A percentile compares a stretch with the other conserved stretches of the same genome.
phyloP scores from a whole-genome alignment of 2,329 filamentous ascomycete species.

The Paecilomyces formosus region DNA sequence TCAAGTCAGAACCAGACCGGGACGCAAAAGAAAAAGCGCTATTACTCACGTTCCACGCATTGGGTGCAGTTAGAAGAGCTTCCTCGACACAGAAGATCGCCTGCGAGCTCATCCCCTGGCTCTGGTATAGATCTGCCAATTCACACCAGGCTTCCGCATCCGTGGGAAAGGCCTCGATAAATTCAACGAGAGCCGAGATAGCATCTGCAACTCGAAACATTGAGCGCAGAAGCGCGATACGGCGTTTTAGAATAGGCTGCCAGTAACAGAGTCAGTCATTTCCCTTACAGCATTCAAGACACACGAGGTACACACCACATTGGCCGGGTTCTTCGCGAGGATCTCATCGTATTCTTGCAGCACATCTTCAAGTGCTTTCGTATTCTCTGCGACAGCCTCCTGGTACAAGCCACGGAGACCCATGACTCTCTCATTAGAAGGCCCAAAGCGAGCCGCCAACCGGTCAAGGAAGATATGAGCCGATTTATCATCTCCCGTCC shows the following conservation, averaged over 20 bases:
- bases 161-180: conserved; percentile 77
- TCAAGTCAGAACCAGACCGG: conserved; percentile 3
- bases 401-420: conserved; percentile 74
- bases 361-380: conserved; percentile 59
- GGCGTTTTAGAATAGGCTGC: conserved; percentile 76
- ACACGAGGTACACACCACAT: conserved; percentile 56
- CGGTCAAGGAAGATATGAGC: conserved; percentile 69
- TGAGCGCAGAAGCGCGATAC: conserved; percentile 69
- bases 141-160: conserved; percentile 94
- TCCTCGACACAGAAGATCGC: conserved; percentile 87
- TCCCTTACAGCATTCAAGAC: conserved; percentile 3
- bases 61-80: conserved; percentile 75
- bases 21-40: background rate
- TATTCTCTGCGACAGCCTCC: conserved; percentile 67
- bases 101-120: conserved; percentile 70
- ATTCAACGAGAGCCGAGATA: conserved; percentile 61
- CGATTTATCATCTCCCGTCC: conserved; percentile 72
- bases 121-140: conserved; percentile 76
- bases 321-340: conserved; percentile 64
- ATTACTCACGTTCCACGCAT: conserved; percentile 81
- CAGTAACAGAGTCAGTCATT: conserved; percentile 19
- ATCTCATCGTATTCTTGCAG: conserved; percentile 72
- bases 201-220: conserved; percentile 66
- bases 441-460: conserved; percentile 72
- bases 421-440: conserved; percentile 77